Evolutionary conservation across 2,329 filamentous ascomycete species (phyloP).

Genomic region (Metarhizium humberi): DNA sequence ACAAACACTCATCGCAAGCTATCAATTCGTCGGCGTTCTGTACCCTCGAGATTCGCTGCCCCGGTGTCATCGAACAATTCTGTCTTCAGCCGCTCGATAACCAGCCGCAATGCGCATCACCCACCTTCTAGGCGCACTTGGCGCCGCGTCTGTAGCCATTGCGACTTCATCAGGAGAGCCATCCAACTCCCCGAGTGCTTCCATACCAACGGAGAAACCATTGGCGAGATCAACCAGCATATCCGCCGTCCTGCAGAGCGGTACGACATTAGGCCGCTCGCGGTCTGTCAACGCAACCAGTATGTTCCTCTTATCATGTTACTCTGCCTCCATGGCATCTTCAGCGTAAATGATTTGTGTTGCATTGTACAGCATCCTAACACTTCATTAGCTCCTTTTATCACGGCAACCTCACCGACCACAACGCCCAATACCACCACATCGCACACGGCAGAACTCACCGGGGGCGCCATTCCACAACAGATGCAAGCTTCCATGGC

Average conservation of each 20-base stretch:
- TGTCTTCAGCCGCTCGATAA: background rate
- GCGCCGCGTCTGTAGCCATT: constrained; percentile 8
- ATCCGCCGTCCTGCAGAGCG: background rate
- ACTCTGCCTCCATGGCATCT: background rate
- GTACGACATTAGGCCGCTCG: background rate
- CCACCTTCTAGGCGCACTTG: constrained; percentile 8
- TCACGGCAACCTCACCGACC: constrained; percentile 5
- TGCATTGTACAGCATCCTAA: constrained; percentile 3
- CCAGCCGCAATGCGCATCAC: constrained; percentile 11
- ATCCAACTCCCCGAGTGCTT: background rate
- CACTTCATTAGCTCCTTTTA: constrained; percentile 3
- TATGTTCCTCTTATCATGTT: background rate
- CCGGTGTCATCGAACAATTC: too few species aligned
- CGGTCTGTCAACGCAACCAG: background rate
- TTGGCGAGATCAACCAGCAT: background rate
- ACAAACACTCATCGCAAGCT: background rate
- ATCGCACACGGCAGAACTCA: constrained; percentile 16
- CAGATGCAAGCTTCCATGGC: constrained; percentile 24
- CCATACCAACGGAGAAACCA: background rate
- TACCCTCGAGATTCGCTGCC: background rate
- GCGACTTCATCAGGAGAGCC: constrained; percentile 3
- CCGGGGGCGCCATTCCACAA: constrained; percentile 22
- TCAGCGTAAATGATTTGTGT: background rate
- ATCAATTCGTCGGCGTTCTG: background rate
- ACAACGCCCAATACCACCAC: constrained; percentile 17